Conservation (phyloP, 306 rosid genomes). For the Sechiopsis laciniata region DNA sequence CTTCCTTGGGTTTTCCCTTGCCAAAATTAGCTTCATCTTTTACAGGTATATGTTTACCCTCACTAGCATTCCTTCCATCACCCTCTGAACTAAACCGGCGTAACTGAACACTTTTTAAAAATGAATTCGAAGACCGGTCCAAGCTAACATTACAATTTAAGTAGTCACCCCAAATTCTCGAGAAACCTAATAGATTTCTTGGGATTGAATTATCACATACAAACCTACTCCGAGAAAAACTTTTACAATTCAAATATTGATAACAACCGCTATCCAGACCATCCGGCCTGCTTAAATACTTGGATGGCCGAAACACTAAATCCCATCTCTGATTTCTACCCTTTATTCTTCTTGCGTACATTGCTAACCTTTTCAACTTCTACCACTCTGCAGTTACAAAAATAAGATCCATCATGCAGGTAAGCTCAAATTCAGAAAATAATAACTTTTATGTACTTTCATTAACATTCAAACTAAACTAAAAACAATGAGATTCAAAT, state of each 20-base stretch:
- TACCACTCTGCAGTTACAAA: slow-evolving; percentile 15
- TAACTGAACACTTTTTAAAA: slow-evolving; percentile 40
- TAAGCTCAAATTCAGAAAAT: slow-evolving; percentile 3
- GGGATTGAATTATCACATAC: slow-evolving; percentile 35
- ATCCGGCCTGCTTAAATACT: slow-evolving; percentile 42
- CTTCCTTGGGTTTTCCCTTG: slow-evolving; percentile 40
- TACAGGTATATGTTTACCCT: slow-evolving; percentile 53
- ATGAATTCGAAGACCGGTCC: slow-evolving; percentile 27
- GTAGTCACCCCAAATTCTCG: slow-evolving; percentile 28
- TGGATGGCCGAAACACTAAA: slow-evolving; percentile 47
- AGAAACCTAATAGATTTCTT: slow-evolving; percentile 39
- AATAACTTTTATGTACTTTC: not conserved
- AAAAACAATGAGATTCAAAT: not conserved
- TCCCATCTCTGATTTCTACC: slow-evolving; percentile 63
- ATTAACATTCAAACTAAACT: slow-evolving; percentile 7
- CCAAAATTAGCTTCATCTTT: slow-evolving; percentile 44
- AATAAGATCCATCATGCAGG: not conserved
- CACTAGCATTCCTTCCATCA: slow-evolving; percentile 80
- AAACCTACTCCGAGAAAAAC: slow-evolving; percentile 26
- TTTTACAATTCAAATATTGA: slow-evolving; percentile 35
- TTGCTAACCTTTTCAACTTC: slow-evolving; percentile 40
- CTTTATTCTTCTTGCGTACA: slow-evolving; percentile 72
- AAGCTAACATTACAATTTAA: slow-evolving; percentile 32
- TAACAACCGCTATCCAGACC: slow-evolving; percentile 29
- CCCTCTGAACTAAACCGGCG: slow-evolving; percentile 70